Evolutionary conservation across 768 basidiomycete genomes (phyloP).

Genomic region (Lactarius akahatsu): DNA sequence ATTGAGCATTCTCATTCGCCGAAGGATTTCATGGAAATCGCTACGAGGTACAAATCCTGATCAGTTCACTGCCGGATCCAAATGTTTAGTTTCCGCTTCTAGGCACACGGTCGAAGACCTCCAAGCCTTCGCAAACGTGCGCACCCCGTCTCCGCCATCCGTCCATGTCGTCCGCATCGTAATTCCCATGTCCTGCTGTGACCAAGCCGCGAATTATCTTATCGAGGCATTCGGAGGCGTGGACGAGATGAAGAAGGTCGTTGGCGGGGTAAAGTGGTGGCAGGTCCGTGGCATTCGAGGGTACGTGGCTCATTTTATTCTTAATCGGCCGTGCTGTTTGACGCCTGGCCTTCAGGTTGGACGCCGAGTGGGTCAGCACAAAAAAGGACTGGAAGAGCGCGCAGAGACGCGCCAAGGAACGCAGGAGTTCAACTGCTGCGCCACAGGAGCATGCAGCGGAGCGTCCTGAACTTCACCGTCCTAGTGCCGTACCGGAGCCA

Average conservation of each 20-base stretch:
- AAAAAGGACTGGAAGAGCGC: slow-evolving; percentile 80
- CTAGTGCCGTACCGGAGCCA: background rate
- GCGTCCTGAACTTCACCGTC: background rate
- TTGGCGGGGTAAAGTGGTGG: slow-evolving; percentile 97
- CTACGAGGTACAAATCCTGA: slow-evolving; percentile 55
- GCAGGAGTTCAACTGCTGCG: background rate
- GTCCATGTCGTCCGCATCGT: slow-evolving; percentile 68
- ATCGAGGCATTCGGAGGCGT: slow-evolving; percentile 85
- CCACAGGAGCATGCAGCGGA: background rate
- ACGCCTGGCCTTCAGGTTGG: slow-evolving; percentile 48
- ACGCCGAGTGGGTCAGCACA: slow-evolving; percentile 85
- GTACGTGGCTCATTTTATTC: slow-evolving; percentile 42
- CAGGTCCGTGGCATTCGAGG: slow-evolving; percentile 85
- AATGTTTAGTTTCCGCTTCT: slow-evolving; percentile 1
- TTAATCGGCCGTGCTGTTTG: background rate
- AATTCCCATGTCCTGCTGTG: slow-evolving; percentile 74
- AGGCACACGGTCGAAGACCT: slow-evolving; percentile 87
- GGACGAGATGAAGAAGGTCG: slow-evolving; percentile 60
- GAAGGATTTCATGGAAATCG: slow-evolving; percentile 72
- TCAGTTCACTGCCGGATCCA: background rate
- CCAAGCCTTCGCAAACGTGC: slow-evolving; percentile 76
- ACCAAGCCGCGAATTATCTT: slow-evolving; percentile 68
- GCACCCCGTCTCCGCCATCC: slow-evolving; percentile 84
- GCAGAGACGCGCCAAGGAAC: slow-evolving; percentile 50
- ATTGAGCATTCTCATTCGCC: background rate